Base-by-base conservation (phyloP, 2,329 filamentous ascomycete genomes). In the Elsinoe fawcettii region DNA sequence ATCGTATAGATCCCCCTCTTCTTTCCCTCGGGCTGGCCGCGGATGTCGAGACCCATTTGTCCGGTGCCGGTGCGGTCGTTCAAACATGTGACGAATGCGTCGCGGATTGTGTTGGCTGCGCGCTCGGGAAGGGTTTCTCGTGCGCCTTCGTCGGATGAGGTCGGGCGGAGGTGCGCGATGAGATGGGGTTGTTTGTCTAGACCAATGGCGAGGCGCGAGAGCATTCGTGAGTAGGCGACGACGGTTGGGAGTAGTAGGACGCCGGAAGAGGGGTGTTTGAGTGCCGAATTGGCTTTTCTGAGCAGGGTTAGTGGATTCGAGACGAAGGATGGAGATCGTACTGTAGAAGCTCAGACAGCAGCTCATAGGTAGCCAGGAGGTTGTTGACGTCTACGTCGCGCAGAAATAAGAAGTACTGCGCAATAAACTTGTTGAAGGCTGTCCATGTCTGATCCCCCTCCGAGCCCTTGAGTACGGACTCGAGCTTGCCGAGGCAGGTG, bases 1-100 rank as follows among this genome's bases (percentile, higher is more conserved):
- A 95, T 90, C 59, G 88, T 84, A 73, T 96, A 96, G 61, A 96
- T 90, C 43, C 89, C 91, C 9, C 86, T 75, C 67, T 92, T 90
- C 69, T 91, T 95, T 56, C 90, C 90, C 65, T 91, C 87, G 0
- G 90, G 89, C 59, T 78, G 81, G 18, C 82, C 83, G 8, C 62
- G 44, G 63, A 80, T 80, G 58, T 68, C 70, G 23, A 80, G 71
- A 0, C 77, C 77, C 12, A 75, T 75, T 8, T 53, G 9, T 11
- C 82, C 77, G 23, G 80, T 83, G 16, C 84, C 84, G 1, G 82
- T 85, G 51, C 89, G 82, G 68, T 96, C 90, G 3, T 87, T 90
- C 32, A 96, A 74, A 62, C 92, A 96, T 37, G 89, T 90, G 9
- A 89, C 93, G 67, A 96, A 96, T 20, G 91, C 90, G 68, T 90